phyloP scores from a whole-genome alignment of 148 eudicot genomes.

The Vaccinium myrtillus region DNA sequence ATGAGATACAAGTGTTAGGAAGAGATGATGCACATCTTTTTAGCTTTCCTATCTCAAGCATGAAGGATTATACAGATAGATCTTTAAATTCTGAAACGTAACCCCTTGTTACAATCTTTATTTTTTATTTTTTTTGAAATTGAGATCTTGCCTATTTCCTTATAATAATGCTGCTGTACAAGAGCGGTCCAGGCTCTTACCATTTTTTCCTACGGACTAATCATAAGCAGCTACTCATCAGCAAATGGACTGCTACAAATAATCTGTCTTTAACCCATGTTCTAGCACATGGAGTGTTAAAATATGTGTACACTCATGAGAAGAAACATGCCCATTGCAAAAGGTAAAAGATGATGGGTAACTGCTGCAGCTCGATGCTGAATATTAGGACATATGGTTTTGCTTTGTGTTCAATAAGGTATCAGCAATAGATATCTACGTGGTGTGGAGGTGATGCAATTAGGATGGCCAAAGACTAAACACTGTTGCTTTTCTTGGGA shows the following conservation, averaged over 20 bases:
- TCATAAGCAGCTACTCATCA: conserved; percentile 2
- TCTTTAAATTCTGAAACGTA: neutral
- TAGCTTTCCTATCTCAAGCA: neutral
- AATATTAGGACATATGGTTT: neutral
- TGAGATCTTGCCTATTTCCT: neutral
- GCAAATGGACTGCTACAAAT: neutral
- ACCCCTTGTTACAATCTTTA: neutral
- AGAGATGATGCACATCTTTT: neutral
- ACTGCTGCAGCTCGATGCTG: neutral
- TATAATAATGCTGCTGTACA: neutral
- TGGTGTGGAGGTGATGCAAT: neutral
- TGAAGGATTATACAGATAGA: neutral
- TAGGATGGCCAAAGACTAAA: neutral
- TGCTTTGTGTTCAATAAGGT: neutral
- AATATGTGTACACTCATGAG: neutral
- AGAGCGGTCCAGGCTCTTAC: neutral
- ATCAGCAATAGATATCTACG: neutral
- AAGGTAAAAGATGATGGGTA: neutral
- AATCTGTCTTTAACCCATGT: neutral
- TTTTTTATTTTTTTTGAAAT: neutral
- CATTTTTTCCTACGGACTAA: neutral
- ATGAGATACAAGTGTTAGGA: neutral
- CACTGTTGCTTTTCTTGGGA: neutral
- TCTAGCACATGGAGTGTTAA: neutral
- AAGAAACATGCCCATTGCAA: neutral